phyloP scores from a whole-genome alignment of 768 basidiomycete genomes.

The Gloeophyllum trabeum region DNA sequence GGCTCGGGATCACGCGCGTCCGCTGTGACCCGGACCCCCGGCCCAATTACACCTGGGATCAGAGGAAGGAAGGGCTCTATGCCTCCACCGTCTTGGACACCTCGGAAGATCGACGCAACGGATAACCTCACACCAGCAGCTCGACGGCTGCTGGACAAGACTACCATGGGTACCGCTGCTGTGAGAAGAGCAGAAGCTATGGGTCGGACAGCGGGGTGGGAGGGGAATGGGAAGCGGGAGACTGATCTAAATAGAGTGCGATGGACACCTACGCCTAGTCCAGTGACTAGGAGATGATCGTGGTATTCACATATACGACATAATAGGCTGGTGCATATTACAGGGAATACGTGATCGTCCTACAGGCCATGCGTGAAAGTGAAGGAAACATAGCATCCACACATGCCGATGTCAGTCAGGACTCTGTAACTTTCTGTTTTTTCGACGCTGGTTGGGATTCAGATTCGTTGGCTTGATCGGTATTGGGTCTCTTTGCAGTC shows the following conservation, averaged over 20 bases:
- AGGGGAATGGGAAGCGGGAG: conserved; percentile 29
- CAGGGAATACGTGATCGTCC: too few species aligned
- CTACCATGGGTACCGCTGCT: conserved; percentile 53
- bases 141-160: conserved; percentile 60
- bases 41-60: conserved; percentile 13
- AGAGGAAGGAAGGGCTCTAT: conserved; percentile 42
- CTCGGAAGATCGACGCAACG: conserved; percentile 57
- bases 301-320: conserved; percentile 6
- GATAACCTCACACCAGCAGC: conserved; percentile 86
- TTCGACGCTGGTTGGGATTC: conserved; percentile 35
- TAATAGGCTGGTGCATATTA: too few species aligned
- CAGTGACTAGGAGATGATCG: conserved; percentile 23
- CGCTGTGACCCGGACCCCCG: too few species aligned
- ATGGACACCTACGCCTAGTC: conserved; percentile 70
- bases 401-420: too few species aligned
- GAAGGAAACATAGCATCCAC: too few species aligned
- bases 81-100: conserved; percentile 75
- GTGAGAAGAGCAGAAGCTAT: conserved; percentile 57
- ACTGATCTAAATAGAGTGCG: conserved; percentile 54
- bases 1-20: conserved; percentile 6
- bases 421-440: conserved; percentile 40
- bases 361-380: too few species aligned
- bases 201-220: conserved; percentile 49
- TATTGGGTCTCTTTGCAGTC: conserved; percentile 7
- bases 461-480: conserved; percentile 9